Evolutionary conservation across 2,329 filamentous ascomycete genomes (phyloP), one percentile per base, ranked within the genome.

Genomic region (Emydomyces testavorans): DNA sequence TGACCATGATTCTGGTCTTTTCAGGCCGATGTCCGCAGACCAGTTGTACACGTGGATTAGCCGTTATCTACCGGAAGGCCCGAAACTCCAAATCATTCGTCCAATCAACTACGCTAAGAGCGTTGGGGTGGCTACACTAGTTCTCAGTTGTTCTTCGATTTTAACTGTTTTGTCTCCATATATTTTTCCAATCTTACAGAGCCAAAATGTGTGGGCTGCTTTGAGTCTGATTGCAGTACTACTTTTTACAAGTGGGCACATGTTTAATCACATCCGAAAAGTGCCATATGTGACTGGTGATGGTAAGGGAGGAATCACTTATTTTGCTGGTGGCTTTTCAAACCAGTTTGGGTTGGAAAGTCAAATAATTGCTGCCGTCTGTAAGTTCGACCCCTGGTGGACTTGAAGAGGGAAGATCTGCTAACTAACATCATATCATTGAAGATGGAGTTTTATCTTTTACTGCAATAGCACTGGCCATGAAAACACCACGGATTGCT

Each of bases 241-340:
- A 35, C 74, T 95, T 50, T 98, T 96, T 70, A 95, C 84, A 39
- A 92, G 85, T 58, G 93, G 92, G 32, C 89, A 96, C 69, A 98
- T 98, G 93, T 98, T 93, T 76, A 98, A 96, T 67, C 89, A 95
- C 62, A 98, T 98, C 62, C 80, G 93, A 58, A 90, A 92, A 65
- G 86, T 93, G 2, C 92, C 92, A 2, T 98, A 98, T 59, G 87
- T 96, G 26, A 75, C 80, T 35, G 85, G 83, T 35, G 81, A 96
- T 62, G 86, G 87, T 31, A 80, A 77, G 47, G 92, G 92, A 15
- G 88, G 88, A 4, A 78, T 98, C 53, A 85, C 70, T 61, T 96
- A 96, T 66, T 92, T 98, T 66, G 86, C 90, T 3, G 76, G 76
- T 32, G 90, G 92, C 1, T 98, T 98, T 68, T 87, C 90, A 65